Evolutionary conservation across 495 filamentous ascomycete genomes (phyloP).

Genomic region (Thermothielavioides terrestris): DNA sequence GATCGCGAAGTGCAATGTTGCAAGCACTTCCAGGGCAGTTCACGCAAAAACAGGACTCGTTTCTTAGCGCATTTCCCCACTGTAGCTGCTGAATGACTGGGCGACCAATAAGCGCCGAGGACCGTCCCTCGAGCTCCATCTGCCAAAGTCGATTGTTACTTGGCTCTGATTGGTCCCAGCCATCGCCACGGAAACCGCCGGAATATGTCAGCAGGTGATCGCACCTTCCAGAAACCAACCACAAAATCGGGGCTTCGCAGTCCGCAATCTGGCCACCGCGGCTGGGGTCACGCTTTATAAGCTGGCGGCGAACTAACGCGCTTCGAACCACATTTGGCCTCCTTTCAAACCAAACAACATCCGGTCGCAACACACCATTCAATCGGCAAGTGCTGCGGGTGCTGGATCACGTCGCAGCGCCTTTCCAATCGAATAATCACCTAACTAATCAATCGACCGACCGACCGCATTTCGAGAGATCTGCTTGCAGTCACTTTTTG

Average conservation of each 20-base stretch:
- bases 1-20: not conserved
- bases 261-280: not conserved
- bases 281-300: not conserved
- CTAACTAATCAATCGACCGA: too few species aligned
- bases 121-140: not conserved
- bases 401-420: too few species aligned
- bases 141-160: not conserved
- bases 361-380: too few species aligned
- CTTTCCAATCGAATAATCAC: too few species aligned
- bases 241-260: not conserved
- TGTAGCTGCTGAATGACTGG: too few species aligned
- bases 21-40: not conserved
- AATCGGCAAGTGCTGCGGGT: too few species aligned
- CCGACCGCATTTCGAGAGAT: not conserved
- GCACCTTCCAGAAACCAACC: constrained; percentile 13
- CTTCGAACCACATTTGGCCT: not conserved
- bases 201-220: not conserved
- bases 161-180: not conserved
- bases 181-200: not conserved
- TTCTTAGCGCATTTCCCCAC: too few species aligned
- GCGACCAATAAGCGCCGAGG: not conserved
- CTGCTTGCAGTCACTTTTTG: not conserved
- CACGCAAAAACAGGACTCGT: not conserved
- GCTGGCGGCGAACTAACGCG: too few species aligned
- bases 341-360: not conserved